Conservation (phyloP, 345 rosid species). For the Euclidium syriacum region DNA sequence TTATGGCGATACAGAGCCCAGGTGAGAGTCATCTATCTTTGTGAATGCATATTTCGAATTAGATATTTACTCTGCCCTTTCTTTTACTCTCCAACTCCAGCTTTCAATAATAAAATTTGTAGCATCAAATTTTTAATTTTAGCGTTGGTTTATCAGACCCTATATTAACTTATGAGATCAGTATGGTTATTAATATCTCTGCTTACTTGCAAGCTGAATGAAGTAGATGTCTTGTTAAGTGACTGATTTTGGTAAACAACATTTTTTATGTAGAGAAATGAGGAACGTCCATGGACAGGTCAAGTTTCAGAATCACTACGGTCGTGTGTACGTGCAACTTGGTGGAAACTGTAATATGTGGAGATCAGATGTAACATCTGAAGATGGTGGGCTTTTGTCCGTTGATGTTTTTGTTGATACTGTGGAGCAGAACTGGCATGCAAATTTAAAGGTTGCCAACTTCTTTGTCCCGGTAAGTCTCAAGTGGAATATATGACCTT, state of each 20-base stretch:
- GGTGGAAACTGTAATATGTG: conserved; percentile 88
- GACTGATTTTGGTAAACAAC: conserved; percentile 20
- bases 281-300: conserved; percentile 73
- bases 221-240: conserved; percentile 11
- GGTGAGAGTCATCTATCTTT: conserved; percentile 43
- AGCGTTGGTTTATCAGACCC: neutral
- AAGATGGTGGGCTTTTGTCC: conserved; percentile 92
- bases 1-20: conserved; percentile 86
- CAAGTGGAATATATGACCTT: conserved; percentile 3
- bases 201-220: conserved; percentile 3
- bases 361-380: conserved; percentile 70
- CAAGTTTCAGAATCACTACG: conserved; percentile 86
- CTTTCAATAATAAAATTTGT: neutral
- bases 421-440: conserved; percentile 89
- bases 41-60: neutral
- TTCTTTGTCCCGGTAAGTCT: conserved; percentile 84
- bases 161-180: neutral
- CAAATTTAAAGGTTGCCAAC: conserved; percentile 73
- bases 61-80: neutral
- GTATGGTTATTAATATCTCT: neutral
- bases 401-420: conserved; percentile 82
- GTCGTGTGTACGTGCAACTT: conserved; percentile 68
- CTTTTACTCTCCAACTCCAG: neutral
- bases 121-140: neutral
- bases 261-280: conserved; percentile 63